A percentile compares a stretch with the other conserved stretches of the same genome.
phyloP scores from a whole-genome alignment of 768 basidiomycete genomes.

The Collybiopsis luxurians region DNA sequence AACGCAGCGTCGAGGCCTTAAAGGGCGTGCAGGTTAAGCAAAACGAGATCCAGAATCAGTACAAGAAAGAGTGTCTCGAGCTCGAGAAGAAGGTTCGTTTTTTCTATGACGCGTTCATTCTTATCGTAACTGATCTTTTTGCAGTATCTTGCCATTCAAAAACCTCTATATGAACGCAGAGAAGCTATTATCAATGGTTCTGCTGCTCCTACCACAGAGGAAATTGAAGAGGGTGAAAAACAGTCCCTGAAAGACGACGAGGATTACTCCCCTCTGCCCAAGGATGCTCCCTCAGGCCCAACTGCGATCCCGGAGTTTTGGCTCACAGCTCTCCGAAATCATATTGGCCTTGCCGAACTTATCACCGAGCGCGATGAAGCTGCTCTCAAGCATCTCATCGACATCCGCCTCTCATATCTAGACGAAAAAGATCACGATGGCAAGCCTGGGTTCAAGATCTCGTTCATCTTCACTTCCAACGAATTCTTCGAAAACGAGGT shows the following conservation, averaged over 20 bases:
- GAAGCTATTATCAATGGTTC: conserved; percentile 79
- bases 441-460: conserved; percentile 90
- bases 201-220: conserved; percentile 69
- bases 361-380: conserved; percentile 91
- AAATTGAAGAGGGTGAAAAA: conserved; percentile 78
- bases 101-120: conserved; percentile 10
- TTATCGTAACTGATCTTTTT: conserved; percentile 9
- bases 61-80: conserved; percentile 93
- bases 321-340: conserved; percentile 94
- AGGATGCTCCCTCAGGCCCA: conserved; percentile 38
- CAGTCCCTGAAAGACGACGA: conserved; percentile 74
- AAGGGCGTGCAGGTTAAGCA: conserved; percentile 95
- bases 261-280: conserved; percentile 60
- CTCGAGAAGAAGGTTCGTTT: conserved; percentile 87
- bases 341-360: conserved; percentile 78
- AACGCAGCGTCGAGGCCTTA: conserved; percentile 83
- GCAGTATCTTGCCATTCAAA: conserved; percentile 73
- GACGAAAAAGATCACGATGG: conserved; percentile 42
- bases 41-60: conserved; percentile 86
- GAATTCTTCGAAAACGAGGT: conserved; percentile 84
- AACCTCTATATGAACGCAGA: conserved; percentile 86
- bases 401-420: conserved; percentile 81
- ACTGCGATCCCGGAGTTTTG: conserved; percentile 91
- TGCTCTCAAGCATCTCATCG: conserved; percentile 79
- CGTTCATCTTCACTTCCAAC: conserved; percentile 78